phyloP scores from a whole-genome alignment of 306 rosid genomes.

The Lagenaria siceraria region DNA sequence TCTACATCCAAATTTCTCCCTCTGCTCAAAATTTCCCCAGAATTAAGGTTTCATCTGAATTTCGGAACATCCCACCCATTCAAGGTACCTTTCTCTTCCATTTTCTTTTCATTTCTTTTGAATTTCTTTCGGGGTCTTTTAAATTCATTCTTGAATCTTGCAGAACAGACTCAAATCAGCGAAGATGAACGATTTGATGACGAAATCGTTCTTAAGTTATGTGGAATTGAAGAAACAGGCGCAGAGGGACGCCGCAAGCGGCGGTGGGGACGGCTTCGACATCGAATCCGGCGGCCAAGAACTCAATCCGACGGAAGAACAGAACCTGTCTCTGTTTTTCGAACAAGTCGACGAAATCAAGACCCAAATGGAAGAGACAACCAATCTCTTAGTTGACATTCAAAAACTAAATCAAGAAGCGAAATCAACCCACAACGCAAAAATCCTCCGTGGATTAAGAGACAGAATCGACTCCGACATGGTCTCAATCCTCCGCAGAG shows the following conservation, averaged over 20 bases:
- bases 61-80: background rate
- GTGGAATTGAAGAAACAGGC: slow-evolving; percentile 78
- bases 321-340: slow-evolving; percentile 61
- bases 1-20: background rate
- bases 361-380: slow-evolving; percentile 72
- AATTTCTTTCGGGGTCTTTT: background rate
- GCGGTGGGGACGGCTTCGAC: slow-evolving; percentile 21
- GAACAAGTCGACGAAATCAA: slow-evolving; percentile 51
- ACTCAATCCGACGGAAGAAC: slow-evolving; percentile 52
- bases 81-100: background rate
- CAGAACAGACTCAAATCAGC: background rate
- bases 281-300: slow-evolving; percentile 48
- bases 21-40: background rate
- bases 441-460: slow-evolving; percentile 70
- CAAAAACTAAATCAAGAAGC: slow-evolving; percentile 60
- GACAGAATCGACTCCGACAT: slow-evolving; percentile 71
- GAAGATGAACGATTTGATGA: slow-evolving; percentile 92
- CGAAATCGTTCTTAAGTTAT: slow-evolving; percentile 82
- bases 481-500: slow-evolving; percentile 67
- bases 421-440: slow-evolving; percentile 69
- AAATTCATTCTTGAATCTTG: background rate
- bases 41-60: background rate
- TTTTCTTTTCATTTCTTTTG: background rate
- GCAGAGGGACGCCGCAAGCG: slow-evolving; percentile 37
- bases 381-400: slow-evolving; percentile 86